Conservation (phyloP, 129 eudicot genomes). For the Flaveria brownii region DNA sequence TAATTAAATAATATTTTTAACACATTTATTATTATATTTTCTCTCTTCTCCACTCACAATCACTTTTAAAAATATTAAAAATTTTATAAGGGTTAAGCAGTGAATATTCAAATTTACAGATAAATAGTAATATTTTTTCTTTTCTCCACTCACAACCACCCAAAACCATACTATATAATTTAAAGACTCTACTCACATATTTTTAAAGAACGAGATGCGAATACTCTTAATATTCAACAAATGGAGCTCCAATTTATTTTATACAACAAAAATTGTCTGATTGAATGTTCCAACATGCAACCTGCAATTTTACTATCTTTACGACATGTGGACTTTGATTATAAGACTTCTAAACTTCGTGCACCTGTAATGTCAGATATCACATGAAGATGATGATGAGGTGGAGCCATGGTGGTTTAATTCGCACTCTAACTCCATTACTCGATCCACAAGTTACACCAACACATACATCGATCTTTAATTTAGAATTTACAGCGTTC, state of each 20-base stretch:
- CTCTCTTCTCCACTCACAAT: too few species aligned
- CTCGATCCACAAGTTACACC: background rate
- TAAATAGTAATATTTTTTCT: too few species aligned
- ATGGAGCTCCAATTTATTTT: background rate
- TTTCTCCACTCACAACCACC: too few species aligned
- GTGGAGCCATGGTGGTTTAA: constrained; percentile 15
- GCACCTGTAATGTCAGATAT: constrained; percentile 17
- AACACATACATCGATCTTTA: background rate
- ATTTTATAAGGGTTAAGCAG: too few species aligned
- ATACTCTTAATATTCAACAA: too few species aligned
- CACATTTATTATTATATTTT: too few species aligned
- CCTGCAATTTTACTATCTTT: background rate
- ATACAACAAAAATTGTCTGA: background rate
- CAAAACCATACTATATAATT: too few species aligned
- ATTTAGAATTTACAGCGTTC: background rate
- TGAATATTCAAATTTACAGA: too few species aligned
- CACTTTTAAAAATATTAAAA: too few species aligned
- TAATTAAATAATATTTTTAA: too few species aligned
- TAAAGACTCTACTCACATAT: too few species aligned
- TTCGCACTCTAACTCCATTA: constrained; percentile 3
- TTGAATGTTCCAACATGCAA: background rate
- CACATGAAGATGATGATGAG: constrained; percentile 11
- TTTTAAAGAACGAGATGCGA: too few species aligned
- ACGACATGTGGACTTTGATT: background rate
- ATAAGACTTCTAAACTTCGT: background rate